Evolutionary conservation across 2,329 filamentous ascomycete species (phyloP).

Genomic region (Penicillium griseofulvum): DNA sequence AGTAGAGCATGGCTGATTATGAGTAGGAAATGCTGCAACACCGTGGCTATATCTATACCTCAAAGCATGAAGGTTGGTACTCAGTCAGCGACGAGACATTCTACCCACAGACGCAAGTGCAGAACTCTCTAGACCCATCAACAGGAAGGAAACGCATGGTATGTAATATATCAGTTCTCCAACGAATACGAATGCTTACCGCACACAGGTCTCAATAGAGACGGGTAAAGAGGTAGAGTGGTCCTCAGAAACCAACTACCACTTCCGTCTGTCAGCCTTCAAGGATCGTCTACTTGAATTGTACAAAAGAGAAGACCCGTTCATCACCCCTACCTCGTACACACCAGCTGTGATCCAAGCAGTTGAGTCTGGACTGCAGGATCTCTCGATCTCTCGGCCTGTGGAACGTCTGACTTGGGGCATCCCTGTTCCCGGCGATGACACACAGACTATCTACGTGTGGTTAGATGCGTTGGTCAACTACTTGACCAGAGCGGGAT

Average conservation of each 20-base stretch:
- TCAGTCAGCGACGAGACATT: conserved; percentile 96
- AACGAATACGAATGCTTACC: conserved; percentile 10
- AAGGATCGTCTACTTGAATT: conserved; percentile 74
- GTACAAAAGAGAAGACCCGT: conserved; percentile 73
- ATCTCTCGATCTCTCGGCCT: conserved; percentile 86
- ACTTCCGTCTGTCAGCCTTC: conserved; percentile 85
- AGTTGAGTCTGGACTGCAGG: conserved; percentile 74
- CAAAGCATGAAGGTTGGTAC: conserved; percentile 92
- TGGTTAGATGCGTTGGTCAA: conserved; percentile 97
- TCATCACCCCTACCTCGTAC: conserved; percentile 69
- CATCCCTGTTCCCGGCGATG: conserved; percentile 80
- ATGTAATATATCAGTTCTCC: conserved; percentile 5
- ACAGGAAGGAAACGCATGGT: conserved; percentile 82
- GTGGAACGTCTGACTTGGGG: conserved; percentile 78
- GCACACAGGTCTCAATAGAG: conserved; percentile 64
- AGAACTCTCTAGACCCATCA: conserved; percentile 70
- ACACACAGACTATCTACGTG: conserved; percentile 89
- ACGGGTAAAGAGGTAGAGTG: conserved; percentile 93
- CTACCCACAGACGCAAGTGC: conserved; percentile 74
- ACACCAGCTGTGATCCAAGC: conserved; percentile 77
- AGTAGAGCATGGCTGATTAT: conserved; percentile 8
- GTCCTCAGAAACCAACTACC: conserved; percentile 90
- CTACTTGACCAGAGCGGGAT: conserved; percentile 85
- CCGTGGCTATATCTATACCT: conserved; percentile 74
- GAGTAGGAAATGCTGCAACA: conserved; percentile 65